Evolutionary conservation across 768 basidiomycete genomes (phyloP), one percentile per base, ranked within the genome.

Genomic region (Russula ochroleuca): DNA sequence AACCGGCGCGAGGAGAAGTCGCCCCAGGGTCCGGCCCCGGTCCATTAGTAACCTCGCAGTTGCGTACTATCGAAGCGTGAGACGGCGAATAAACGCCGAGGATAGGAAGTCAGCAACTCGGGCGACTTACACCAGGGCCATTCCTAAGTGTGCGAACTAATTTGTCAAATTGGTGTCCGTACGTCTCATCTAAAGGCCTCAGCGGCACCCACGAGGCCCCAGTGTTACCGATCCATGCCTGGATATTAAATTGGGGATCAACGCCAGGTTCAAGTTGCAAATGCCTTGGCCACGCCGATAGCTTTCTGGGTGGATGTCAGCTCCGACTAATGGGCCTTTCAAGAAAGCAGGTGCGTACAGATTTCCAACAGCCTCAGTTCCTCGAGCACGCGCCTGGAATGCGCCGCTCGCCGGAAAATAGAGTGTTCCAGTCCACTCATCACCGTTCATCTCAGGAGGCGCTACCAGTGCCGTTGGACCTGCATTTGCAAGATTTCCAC

Each of bases 1-100:
- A 33, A 60, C n/a, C 7, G 63, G 59, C 37, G 45, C 31, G 21
- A 67, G 45, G 51, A 61, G 50, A 51, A 65, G 51, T 40, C 64
- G 5, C n/a, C 5, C 31, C 23, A 25, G 9, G 41, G 2, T 19
- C 33, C 2, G n/a, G 35, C 28, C 33, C 33, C 28, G 5, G 6
- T 23, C 35, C 4, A 51, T 33, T n/a, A n/a, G 56, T 50, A n/a
- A 64, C 5, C 17, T 4, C n/a, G 50, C 67, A 13, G 59, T 9
- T 17, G 55, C 63, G 19, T 54, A 61, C 66, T 57, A n/a, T 11
- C 13, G 31, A 51, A 31, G 13, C 14, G 19, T 59, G 38, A 59
- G 58, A 15, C 8, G 15, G 10, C 0, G 13, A n/a, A n/a, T n/a
- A n/a, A n/a, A n/a, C n/a, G n/a, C n/a, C n/a, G n/a, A n/a, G n/a